phyloP scores from a whole-genome alignment of 2,329 filamentous ascomycete genomes.

The Curvularia hawaiiensis region DNA sequence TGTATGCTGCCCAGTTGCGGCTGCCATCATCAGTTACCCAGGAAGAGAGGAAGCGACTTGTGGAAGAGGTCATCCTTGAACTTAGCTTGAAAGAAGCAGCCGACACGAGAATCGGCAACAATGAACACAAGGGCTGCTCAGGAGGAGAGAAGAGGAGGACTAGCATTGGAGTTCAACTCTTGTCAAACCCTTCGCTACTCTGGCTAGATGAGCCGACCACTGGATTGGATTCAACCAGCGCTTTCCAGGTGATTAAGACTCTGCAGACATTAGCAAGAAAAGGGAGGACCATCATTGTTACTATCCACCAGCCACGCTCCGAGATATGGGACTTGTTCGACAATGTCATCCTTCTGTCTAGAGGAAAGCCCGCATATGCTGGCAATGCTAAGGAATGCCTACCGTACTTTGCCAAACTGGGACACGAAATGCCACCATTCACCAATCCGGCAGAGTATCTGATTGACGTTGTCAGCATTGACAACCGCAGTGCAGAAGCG shows the following conservation, averaged over 20 bases:
- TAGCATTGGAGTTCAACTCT: slow-evolving; percentile 77
- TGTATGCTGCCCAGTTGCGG: slow-evolving; percentile 73
- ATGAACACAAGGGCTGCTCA: slow-evolving; percentile 74
- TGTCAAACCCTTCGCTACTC: slow-evolving; percentile 78
- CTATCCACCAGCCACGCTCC: slow-evolving; percentile 77
- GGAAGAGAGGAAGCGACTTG: slow-evolving; percentile 65
- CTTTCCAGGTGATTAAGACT: slow-evolving; percentile 73
- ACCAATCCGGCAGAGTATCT: slow-evolving; percentile 80
- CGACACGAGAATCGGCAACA: slow-evolving; percentile 73
- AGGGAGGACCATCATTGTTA: slow-evolving; percentile 73
- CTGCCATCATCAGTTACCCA: slow-evolving; percentile 66
- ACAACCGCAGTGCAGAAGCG: slow-evolving; percentile 70
- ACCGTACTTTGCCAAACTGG: slow-evolving; percentile 66
- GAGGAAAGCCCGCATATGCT: slow-evolving; percentile 71
- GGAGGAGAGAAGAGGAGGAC: slow-evolving; percentile 79
- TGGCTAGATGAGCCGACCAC: slow-evolving; percentile 83
- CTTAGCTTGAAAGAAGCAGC: slow-evolving; percentile 78
- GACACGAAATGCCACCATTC: slow-evolving; percentile 69
- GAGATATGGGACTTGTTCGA: slow-evolving; percentile 83
- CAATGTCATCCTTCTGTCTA: slow-evolving; percentile 70
- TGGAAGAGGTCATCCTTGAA: slow-evolving; percentile 78
- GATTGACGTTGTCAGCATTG: slow-evolving; percentile 75
- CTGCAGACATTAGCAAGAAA: slow-evolving; percentile 70
- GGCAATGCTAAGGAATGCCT: slow-evolving; percentile 64
- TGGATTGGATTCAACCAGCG: slow-evolving; percentile 76